phyloP scores from a whole-genome alignment of 2,329 filamentous ascomycete genomes.

The Calonectria pauciramosa region DNA sequence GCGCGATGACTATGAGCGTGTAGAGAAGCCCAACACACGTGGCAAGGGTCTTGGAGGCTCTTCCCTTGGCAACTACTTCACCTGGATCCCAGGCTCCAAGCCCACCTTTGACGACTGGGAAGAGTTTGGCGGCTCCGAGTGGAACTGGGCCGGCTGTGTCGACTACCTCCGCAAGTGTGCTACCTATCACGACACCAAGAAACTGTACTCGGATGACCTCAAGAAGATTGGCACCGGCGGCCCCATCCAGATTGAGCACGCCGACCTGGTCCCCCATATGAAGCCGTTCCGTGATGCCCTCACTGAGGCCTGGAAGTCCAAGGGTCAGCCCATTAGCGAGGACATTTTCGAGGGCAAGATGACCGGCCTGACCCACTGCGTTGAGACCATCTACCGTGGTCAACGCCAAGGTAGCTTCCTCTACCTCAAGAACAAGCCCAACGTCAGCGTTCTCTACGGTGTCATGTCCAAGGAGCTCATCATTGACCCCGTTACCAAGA shows the following conservation, averaged over 20 bases:
- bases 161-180: conserved; percentile 67
- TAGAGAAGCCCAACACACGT: conserved; percentile 75
- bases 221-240: conserved; percentile 65
- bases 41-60: conserved; percentile 72
- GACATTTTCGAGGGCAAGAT: conserved; percentile 70
- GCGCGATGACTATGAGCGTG: conserved; percentile 69
- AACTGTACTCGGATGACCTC: conserved; percentile 59
- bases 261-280: conserved; percentile 66
- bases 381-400: conserved; percentile 70
- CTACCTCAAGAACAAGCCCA: conserved; percentile 65
- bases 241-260: conserved; percentile 66
- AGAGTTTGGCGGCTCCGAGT: conserved; percentile 78
- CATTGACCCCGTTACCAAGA: conserved; percentile 59
- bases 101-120: conserved; percentile 76
- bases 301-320: conserved; percentile 66
- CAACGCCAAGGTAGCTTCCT: conserved; percentile 64
- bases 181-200: conserved; percentile 68
- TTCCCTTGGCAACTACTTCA: conserved; percentile 72
- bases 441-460: conserved; percentile 64
- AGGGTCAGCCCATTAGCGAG: conserved; percentile 63
- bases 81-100: conserved; percentile 71
- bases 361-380: conserved; percentile 65
- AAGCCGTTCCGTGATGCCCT: conserved; percentile 65
- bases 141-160: conserved; percentile 64
- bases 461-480: conserved; percentile 66